Evolutionary conservation across 1,284 basidiomycete genomes (phyloP).

Genomic region (Rhodotorula sp.): DNA sequence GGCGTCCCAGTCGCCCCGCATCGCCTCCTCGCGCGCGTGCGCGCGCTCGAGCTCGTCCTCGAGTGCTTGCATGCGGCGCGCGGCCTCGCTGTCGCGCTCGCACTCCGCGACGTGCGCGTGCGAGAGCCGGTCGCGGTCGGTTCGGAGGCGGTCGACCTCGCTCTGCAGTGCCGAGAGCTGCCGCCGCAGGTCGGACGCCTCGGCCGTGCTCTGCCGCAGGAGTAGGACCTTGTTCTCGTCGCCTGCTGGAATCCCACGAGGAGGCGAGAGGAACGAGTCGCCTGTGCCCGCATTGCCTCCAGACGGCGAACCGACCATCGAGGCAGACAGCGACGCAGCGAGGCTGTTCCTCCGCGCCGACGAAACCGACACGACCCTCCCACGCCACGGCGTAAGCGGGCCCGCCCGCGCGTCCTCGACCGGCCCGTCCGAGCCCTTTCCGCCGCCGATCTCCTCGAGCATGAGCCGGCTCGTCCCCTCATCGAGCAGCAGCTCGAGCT

Average conservation of each 20-base stretch:
- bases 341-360: background rate
- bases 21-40: background rate
- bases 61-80: background rate
- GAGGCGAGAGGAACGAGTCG: background rate
- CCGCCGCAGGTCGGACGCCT: conserved; percentile 2
- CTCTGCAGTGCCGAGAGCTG: conserved; percentile 2
- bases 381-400: conserved; percentile 1
- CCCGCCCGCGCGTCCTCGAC: background rate
- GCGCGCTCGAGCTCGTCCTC: conserved; percentile 4
- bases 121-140: too few species aligned
- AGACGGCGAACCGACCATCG: background rate
- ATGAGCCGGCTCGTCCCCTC: conserved; percentile 13
- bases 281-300: too few species aligned
- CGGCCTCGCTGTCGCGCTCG: background rate
- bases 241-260: background rate
- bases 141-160: background rate
- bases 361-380: conserved; percentile 1
- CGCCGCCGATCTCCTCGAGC: conserved; percentile 8
- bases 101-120: background rate
- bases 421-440: background rate
- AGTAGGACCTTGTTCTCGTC: conserved; percentile 1
- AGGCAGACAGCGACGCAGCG: background rate
- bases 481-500: conserved; percentile 16
- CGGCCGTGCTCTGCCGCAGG: conserved; percentile 6
- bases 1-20: conserved; percentile 1